Percentiles rank a stretch among this genome's conserved stretches.
Evolutionary conservation across 306 rosid species (phyloP).

Genomic region (Astragalus glycyphyllos): DNA sequence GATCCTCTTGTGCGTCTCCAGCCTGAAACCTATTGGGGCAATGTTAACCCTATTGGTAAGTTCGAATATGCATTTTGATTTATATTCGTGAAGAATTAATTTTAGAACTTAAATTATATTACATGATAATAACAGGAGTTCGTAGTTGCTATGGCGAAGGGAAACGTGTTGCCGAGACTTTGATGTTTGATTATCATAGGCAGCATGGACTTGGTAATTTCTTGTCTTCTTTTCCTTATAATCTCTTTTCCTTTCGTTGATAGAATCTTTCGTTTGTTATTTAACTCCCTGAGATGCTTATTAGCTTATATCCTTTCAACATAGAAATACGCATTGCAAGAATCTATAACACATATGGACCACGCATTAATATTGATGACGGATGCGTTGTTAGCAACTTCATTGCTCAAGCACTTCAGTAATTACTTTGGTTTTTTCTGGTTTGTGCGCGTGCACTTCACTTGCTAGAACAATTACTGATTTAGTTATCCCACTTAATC

Average conservation of each 20-base stretch:
- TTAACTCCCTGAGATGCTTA: neutral
- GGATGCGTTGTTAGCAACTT: conserved; percentile 86
- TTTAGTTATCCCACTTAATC: conserved; percentile 14
- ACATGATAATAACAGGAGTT: conserved; percentile 56
- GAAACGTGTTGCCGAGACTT: conserved; percentile 83
- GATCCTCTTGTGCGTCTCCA: conserved; percentile 90
- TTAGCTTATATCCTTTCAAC: conserved; percentile 1
- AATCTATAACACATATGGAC: conserved; percentile 83
- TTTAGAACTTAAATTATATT: conserved; percentile 20
- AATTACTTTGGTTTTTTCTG: conserved; percentile 34
- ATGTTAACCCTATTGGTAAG: conserved; percentile 84
- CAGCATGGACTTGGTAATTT: conserved; percentile 74
- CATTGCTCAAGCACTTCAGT: conserved; percentile 88
- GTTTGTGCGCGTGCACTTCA: neutral
- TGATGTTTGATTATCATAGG: conserved; percentile 86
- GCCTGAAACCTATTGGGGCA: conserved; percentile 81
- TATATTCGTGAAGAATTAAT: conserved; percentile 16
- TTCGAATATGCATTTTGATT: conserved; percentile 10
- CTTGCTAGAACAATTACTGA: conserved; percentile 14
- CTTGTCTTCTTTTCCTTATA: conserved; percentile 6
- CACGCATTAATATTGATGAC: conserved; percentile 86
- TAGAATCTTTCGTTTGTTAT: neutral
- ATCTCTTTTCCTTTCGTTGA: neutral
- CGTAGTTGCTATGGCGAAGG: conserved; percentile 91
- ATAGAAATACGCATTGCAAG: conserved; percentile 80